Evolutionary conservation across 495 filamentous ascomycete genomes (phyloP), one percentile per base, ranked within the genome.

Genomic region (Podospora comata): DNA sequence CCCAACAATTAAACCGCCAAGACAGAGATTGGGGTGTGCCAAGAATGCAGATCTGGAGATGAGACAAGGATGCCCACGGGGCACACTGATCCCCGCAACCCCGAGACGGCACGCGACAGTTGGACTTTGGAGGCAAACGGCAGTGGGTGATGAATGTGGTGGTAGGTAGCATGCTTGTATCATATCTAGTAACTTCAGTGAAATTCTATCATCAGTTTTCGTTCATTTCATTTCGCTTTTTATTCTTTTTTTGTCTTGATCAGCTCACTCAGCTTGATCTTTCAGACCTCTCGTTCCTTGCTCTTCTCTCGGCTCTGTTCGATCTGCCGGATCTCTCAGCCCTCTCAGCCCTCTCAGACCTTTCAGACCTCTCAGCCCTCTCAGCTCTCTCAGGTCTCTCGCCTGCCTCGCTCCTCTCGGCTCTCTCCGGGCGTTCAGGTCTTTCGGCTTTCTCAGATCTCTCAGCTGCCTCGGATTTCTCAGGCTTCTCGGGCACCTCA

Each of bases 11-110:
- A 59, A 44, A 28, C 4, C n/a, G 55, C n/a, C 7, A 59, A 62
- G 66, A 48, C 44, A 60, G 66, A 58, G 44, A 30, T 16, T 61
- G 59, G 44, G 30, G 60, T 26, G n/a, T 11, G 60, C 66, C 48
- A 67, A 67, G 65, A 9, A 64, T 23, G 34, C 39, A 48, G 9
- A 48, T 48, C 39, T 18, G 39, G 39, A 16, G 39, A 48, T 48
- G 39, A 13, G 39, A 48, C 39, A 11, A 48, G 39, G 39, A 11
- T 48, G 39, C 23, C 23, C 23, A 23, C 23, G 39, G 15, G 39
- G 6, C 39, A 48, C 39, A 48, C 15, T 48, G 39, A 11, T 48
- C 39, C 39, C 7, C 39, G 39, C 30, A 11, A 48, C 1, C 39
- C 39, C 7, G 15, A 13, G 39, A 48, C 39, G 39, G 39, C 39